Base-by-base conservation (phyloP, 768 basidiomycete species). In the Rhizopogon sp. region DNA sequence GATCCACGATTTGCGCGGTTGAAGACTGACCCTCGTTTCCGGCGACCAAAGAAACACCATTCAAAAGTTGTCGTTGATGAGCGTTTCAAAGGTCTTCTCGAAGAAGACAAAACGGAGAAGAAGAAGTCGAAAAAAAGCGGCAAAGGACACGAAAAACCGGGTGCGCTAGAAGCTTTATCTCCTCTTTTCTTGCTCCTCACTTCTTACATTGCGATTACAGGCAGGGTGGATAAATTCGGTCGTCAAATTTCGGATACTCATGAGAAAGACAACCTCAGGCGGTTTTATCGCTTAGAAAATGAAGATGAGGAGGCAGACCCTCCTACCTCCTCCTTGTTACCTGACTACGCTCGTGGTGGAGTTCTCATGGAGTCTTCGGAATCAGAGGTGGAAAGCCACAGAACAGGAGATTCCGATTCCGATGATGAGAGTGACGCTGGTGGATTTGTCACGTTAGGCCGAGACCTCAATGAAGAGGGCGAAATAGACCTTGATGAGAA, bases 1-100 rank as follows among this genome's bases (percentile, higher is more conserved):
- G 91, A 97, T 71, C 77, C 89, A n/a, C 82, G 96, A 20, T 99
- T 98, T 70, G 81, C 88, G 17, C 78, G 90, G 51, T 77, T 98
- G 53, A 87, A 83, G 66, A 84, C 92, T 13, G 96, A 99, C 68
- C 97, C 97, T 44, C 84, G 97, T 47, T 99, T 99, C 74, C 79
- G 94, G 25, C 80, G 82, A 33, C 89, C 91, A 2, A 90, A 84
- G 67, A 91, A 87, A 70, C 83, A 86, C 37, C 75, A 84, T 55
- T 75, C 82, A 60, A 97, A 94, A 70, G 87, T 97, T 51, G 81
- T 88, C 52, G 81, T 98, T 39, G 97, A 99, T 68, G 86, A 93
- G 10, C 85, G 97, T 22, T 99, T 98, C 79, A 91, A 88, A 69
- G 74, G 78, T 53, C 79, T 97, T 17, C 83, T 98, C 43, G 74